A percentile compares a stretch with the other conserved stretches of the same genome.
Conservation (phyloP, 768 basidiomycete genomes). For the Trametes sanguinea region DNA sequence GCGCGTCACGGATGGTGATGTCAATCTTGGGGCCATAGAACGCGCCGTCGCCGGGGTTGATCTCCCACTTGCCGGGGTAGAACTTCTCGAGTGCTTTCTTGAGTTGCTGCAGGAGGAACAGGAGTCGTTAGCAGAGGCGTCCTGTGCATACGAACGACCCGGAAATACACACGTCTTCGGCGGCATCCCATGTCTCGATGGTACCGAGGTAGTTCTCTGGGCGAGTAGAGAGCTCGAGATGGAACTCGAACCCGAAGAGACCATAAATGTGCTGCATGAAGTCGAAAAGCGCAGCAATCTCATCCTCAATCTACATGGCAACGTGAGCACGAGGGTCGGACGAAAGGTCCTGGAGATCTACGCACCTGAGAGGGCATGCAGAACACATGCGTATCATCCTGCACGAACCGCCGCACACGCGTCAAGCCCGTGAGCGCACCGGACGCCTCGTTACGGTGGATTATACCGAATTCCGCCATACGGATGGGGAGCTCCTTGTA, state of each 20-base stretch:
- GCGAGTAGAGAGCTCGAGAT: constrained; percentile 91
- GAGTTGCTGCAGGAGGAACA: constrained; percentile 63
- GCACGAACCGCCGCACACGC: constrained; percentile 91
- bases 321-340: no score
- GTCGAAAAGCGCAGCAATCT: constrained; percentile 86
- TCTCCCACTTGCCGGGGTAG: constrained; percentile 86
- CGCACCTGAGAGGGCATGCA: constrained; percentile 89
- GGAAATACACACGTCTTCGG: constrained; percentile 64
- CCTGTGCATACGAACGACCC: no score
- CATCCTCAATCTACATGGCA: constrained; percentile 68
- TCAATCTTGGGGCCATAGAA: constrained; percentile 99
- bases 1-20: constrained; percentile 92
- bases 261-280: constrained; percentile 95
- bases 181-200: constrained; percentile 87
- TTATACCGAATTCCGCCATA: constrained; percentile 97
- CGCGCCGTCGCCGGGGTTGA: constrained; percentile 96
- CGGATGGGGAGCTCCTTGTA: constrained; percentile 96
- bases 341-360: not conserved
- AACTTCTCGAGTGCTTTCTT: constrained; percentile 79
- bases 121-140: not conserved
- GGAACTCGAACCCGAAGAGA: constrained; percentile 92
- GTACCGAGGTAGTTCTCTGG: constrained; percentile 92
- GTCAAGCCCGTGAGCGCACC: constrained; percentile 93
- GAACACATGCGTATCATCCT: constrained; percentile 99
- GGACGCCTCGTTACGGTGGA: constrained; percentile 95